phyloP scores from a whole-genome alignment of 2,329 filamentous ascomycete species.

The Clonostachys rosea region DNA sequence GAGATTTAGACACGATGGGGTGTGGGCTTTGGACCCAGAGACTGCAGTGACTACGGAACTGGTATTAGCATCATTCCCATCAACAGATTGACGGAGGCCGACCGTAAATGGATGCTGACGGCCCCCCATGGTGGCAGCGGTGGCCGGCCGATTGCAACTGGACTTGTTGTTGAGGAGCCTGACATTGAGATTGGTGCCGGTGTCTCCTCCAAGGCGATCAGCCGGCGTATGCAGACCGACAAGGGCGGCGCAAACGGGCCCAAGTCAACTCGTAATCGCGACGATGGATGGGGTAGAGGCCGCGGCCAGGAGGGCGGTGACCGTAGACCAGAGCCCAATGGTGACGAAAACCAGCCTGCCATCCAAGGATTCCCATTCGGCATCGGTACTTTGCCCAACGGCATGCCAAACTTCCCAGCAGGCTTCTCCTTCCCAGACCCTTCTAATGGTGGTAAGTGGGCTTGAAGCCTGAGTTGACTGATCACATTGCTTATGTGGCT shows the following conservation, averaged over 20 bases:
- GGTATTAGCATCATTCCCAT: slow-evolving; percentile 94
- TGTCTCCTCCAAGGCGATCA: slow-evolving; percentile 87
- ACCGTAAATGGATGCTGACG: slow-evolving; percentile 94
- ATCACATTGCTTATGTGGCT: too few species aligned
- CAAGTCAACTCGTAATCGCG: slow-evolving; percentile 50
- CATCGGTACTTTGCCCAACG: slow-evolving; percentile 31
- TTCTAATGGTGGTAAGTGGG: neutral
- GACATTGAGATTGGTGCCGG: slow-evolving; percentile 98
- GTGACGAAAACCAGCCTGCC: slow-evolving; percentile 7
- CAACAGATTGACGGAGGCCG: slow-evolving; percentile 86
- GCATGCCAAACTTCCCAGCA: slow-evolving; percentile 34
- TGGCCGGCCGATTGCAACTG: slow-evolving; percentile 71
- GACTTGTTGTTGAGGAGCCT: slow-evolving; percentile 91
- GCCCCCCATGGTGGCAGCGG: slow-evolving; percentile 93
- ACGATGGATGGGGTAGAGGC: slow-evolving; percentile 7
- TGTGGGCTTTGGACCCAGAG: slow-evolving; percentile 91
- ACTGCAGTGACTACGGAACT: slow-evolving; percentile 93
- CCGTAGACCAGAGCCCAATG: slow-evolving; percentile 1
- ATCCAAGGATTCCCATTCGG: slow-evolving; percentile 27
- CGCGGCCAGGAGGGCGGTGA: slow-evolving; percentile 17
- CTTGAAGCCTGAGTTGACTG: neutral
- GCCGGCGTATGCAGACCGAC: slow-evolving; percentile 65
- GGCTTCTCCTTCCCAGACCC: slow-evolving; percentile 32
- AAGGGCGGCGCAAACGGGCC: slow-evolving; percentile 61
- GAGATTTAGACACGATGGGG: slow-evolving; percentile 82